Conservation (phyloP, 2,329 filamentous ascomycete genomes). For the Monilinia fructigena region DNA sequence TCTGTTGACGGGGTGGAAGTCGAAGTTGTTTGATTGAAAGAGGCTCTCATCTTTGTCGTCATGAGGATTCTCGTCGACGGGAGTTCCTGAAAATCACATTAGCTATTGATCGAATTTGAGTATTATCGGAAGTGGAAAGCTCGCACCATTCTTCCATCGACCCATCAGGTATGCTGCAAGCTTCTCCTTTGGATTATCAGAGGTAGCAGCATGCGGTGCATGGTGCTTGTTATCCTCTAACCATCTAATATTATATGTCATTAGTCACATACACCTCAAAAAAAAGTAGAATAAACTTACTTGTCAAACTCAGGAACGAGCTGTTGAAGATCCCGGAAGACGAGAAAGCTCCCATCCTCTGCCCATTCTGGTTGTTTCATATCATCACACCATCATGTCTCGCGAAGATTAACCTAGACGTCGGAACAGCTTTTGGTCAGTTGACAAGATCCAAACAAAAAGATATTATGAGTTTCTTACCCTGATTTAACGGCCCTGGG, state of each 20-base stretch:
- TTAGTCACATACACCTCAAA: not conserved
- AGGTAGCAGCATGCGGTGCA: not conserved
- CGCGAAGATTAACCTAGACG: not conserved
- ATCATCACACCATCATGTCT: constrained; percentile 42
- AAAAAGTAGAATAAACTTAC: constrained; percentile 42
- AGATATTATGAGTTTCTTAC: constrained; percentile 23
- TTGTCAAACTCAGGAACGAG: constrained; percentile 47
- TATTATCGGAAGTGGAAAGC: constrained; percentile 31
- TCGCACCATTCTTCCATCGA: constrained; percentile 10
- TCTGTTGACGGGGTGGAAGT: constrained; percentile 32
- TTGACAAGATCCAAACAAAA: not conserved
- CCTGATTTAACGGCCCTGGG: constrained; percentile 33
- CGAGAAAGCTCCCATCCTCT: constrained; percentile 47
- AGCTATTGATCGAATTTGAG: not conserved
- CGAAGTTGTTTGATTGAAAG: constrained; percentile 38
- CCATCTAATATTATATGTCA: not conserved
- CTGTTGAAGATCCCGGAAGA: constrained; percentile 47
- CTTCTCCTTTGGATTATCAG: constrained; percentile 5
- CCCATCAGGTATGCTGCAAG: constrained; percentile 13
- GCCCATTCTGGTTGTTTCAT: constrained; percentile 42
- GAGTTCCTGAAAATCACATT: not conserved
- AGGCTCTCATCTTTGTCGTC: constrained; percentile 24
- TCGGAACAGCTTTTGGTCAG: not conserved
- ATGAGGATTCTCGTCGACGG: constrained; percentile 4
- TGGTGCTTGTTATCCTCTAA: constrained; percentile 5